These are phyloP conservation scores for Talaromyces nanjingensis DNA, from an alignment of 495 filamentous ascomycete genomes.

Conservation along the genomic window DNA sequence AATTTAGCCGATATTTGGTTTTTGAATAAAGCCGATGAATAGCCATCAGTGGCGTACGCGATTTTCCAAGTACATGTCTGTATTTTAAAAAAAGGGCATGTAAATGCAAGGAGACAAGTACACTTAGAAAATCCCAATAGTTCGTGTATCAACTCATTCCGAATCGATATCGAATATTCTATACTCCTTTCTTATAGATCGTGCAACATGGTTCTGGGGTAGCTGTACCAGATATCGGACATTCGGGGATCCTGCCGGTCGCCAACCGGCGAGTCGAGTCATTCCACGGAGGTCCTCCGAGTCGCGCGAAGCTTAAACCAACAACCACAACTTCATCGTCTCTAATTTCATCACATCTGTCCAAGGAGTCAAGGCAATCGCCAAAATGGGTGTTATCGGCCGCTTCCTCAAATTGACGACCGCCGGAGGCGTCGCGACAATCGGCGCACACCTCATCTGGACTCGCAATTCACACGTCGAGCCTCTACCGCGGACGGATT, in stretches of 20 bases:
- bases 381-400: conserved; percentile 43
- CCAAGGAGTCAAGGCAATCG: background rate
- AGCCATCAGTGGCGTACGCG: background rate
- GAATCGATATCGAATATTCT: background rate
- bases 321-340: background rate
- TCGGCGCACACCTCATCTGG: conserved; percentile 34
- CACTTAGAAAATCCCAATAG: too few relatives aligned
- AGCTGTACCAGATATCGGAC: background rate
- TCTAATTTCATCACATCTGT: background rate
- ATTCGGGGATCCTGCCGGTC: background rate
- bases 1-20: background rate
- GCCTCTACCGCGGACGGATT: conserved; percentile 49
- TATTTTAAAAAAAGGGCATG: background rate
- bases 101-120: background rate
- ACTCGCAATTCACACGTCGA: conserved; percentile 40
- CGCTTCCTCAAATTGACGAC: conserved; percentile 35
- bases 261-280: too few relatives aligned
- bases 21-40: background rate
- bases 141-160: too few relatives aligned
- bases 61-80: background rate
- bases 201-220: background rate
- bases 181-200: background rate
- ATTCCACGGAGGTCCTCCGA: background rate
- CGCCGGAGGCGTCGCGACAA: conserved; percentile 32
- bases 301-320: background rate